phyloP scores from a whole-genome alignment of 2,329 filamentous ascomycete genomes.

The Pestalotiopsis sp. region DNA sequence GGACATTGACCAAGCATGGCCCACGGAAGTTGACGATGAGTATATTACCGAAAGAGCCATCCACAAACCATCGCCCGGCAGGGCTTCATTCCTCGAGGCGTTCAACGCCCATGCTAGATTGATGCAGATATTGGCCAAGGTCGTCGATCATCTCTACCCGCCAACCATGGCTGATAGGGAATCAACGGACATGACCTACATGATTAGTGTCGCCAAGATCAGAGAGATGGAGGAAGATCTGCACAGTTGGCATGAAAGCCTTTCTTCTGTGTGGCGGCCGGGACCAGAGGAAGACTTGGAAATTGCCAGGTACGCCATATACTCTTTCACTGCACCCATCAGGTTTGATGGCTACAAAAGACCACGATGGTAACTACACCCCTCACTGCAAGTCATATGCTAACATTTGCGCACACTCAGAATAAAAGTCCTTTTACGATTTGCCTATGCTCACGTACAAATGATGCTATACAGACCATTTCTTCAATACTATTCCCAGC shows the following conservation, averaged over 20 bases:
- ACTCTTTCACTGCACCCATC: too few species aligned
- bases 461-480: conserved; percentile 80
- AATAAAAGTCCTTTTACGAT: conserved; percentile 70
- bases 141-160: conserved; percentile 65
- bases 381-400: background rate
- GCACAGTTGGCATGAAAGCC: conserved; percentile 58
- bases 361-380: too few species aligned
- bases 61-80: conserved; percentile 51
- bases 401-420: conserved; percentile 27
- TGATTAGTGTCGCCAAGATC: conserved; percentile 61
- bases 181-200: conserved; percentile 48
- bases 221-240: conserved; percentile 64
- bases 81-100: conserved; percentile 59
- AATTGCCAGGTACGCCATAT: conserved; percentile 64
- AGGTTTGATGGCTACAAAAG: too few species aligned
- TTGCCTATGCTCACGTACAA: conserved; percentile 77
- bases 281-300: conserved; percentile 73
- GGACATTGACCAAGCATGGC: conserved; percentile 65
- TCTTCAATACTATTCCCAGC: conserved; percentile 73
- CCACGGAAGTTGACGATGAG: conserved; percentile 65
- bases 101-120: conserved; percentile 64
- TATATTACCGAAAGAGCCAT: conserved; percentile 61
- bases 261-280: conserved; percentile 77
- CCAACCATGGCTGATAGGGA: conserved; percentile 52
- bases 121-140: conserved; percentile 61